A percentile compares a stretch with the other conserved stretches of the same genome.
Conservation (phyloP, 2,329 filamentous ascomycete species). For the Rutstroemia sp. region DNA sequence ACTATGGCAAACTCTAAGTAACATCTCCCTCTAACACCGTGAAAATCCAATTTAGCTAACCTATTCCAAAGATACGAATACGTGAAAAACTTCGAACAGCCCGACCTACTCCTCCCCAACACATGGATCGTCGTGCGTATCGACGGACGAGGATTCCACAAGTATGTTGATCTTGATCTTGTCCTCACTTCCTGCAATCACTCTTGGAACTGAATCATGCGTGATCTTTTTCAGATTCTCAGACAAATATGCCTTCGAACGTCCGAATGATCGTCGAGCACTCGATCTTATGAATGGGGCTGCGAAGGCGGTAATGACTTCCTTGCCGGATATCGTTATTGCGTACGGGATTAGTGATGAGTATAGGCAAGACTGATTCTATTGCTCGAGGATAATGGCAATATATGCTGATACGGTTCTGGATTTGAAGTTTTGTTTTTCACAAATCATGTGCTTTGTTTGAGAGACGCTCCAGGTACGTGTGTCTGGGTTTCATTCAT, state of each 20-base stretch:
- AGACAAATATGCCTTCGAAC: conserved; percentile 74
- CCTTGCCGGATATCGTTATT: conserved; percentile 77
- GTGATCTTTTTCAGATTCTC: conserved; percentile 53
- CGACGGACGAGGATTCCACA: conserved; percentile 91
- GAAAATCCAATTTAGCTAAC: background rate
- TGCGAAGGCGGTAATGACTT: conserved; percentile 74
- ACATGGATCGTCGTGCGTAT: conserved; percentile 95
- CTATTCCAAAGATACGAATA: conserved; percentile 70
- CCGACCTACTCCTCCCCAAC: conserved; percentile 73
- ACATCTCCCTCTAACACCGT: background rate
- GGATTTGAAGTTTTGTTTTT: conserved; percentile 67
- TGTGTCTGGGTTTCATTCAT: conserved; percentile 15
- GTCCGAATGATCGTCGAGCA: conserved; percentile 85
- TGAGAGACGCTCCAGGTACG: conserved; percentile 70
- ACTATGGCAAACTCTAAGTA: conserved; percentile 28
- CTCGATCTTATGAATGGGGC: conserved; percentile 92
- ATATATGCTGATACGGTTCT: background rate
- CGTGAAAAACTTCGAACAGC: conserved; percentile 80
- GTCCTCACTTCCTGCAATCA: background rate
- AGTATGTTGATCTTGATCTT: conserved; percentile 44
- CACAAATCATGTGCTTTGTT: conserved; percentile 78
- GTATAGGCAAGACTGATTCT: conserved; percentile 52
- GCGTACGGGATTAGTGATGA: conserved; percentile 95
- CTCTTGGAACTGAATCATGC: background rate
- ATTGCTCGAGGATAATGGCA: background rate